These are phyloP conservation scores for Candida ponderosae DNA, from an alignment of 805 yeast genomes.

Conservation along the genomic window DNA sequence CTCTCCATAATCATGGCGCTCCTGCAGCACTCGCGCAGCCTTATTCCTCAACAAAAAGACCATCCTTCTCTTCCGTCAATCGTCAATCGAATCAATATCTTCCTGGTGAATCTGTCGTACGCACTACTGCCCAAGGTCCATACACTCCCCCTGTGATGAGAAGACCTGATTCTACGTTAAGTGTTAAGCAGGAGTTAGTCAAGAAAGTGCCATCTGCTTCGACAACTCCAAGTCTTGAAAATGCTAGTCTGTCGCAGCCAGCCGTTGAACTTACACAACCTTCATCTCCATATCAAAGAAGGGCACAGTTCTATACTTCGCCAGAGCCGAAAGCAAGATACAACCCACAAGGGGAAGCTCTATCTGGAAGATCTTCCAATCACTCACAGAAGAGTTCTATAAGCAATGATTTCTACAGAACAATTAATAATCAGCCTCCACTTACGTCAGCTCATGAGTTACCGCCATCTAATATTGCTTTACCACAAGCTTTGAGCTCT, in stretches of 20 bases:
- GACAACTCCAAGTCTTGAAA: background rate
- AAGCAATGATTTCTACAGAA: too few relatives aligned
- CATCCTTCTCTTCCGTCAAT: background rate
- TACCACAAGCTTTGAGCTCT: too few relatives aligned
- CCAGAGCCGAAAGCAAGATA: too few relatives aligned
- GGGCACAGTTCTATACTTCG: background rate
- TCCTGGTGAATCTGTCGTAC: background rate
- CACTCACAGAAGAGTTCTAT: too few relatives aligned
- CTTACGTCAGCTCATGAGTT: too few relatives aligned
- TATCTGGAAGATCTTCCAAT: background rate
- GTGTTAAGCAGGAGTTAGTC: background rate
- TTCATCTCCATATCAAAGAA: background rate
- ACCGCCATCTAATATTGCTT: too few relatives aligned
- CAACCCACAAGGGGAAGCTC: too few relatives aligned
- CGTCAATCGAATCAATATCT: background rate
- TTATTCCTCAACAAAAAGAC: slow-evolving; percentile 13
- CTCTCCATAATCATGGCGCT: slow-evolving; percentile 7
- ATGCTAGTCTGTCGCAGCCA: background rate
- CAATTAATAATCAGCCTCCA: too few relatives aligned
- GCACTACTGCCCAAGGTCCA: slow-evolving; percentile 28
- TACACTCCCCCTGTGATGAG: slow-evolving; percentile 1
- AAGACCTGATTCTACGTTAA: background rate
- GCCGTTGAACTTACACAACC: background rate
- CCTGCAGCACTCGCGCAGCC: slow-evolving; percentile 5
- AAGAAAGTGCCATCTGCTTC: background rate